Conservation (phyloP, 2,329 filamentous ascomycete species). For the Podosphaera fusca region DNA sequence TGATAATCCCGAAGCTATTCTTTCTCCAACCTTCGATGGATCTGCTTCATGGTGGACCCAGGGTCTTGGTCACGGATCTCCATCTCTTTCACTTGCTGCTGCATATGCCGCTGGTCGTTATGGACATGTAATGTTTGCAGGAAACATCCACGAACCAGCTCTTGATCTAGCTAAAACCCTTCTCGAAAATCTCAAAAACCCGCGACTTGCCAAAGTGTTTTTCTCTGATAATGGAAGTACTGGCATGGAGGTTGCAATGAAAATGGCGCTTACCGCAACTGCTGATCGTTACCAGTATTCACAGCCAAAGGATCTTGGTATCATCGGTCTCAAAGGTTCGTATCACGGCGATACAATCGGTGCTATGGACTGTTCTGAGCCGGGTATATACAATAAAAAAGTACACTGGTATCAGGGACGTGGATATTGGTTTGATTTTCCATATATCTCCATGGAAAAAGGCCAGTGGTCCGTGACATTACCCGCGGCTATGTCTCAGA, state of each 20-base stretch:
- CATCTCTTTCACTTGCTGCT: constrained; percentile 46
- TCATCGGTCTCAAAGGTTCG: constrained; percentile 55
- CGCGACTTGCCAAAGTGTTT: constrained; percentile 47
- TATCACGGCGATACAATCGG: constrained; percentile 81
- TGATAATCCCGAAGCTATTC: constrained; percentile 15
- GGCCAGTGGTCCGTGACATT: constrained; percentile 38
- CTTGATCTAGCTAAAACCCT: constrained; percentile 43
- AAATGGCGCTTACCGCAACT: constrained; percentile 58
- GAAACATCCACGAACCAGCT: constrained; percentile 57
- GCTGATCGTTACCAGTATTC: constrained; percentile 41
- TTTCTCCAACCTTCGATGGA: constrained; percentile 53
- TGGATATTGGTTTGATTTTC: constrained; percentile 65
- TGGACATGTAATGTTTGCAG: constrained; percentile 74
- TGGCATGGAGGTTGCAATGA: constrained; percentile 61
- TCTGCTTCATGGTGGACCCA: constrained; percentile 88
- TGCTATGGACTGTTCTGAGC: constrained; percentile 67
- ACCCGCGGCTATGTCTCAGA: constrained; percentile 4
- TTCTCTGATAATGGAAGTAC: constrained; percentile 72
- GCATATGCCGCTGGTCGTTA: constrained; percentile 66
- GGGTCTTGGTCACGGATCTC: constrained; percentile 59
- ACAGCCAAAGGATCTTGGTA: constrained; percentile 29
- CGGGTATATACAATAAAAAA: constrained; percentile 55
- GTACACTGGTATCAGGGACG: constrained; percentile 68
- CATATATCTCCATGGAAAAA: constrained; percentile 39
- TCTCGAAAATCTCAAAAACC: constrained; percentile 34